Evolutionary conservation across 2,329 filamentous ascomycete genomes (phyloP).

Genomic region (Pezicula rhizophila): DNA sequence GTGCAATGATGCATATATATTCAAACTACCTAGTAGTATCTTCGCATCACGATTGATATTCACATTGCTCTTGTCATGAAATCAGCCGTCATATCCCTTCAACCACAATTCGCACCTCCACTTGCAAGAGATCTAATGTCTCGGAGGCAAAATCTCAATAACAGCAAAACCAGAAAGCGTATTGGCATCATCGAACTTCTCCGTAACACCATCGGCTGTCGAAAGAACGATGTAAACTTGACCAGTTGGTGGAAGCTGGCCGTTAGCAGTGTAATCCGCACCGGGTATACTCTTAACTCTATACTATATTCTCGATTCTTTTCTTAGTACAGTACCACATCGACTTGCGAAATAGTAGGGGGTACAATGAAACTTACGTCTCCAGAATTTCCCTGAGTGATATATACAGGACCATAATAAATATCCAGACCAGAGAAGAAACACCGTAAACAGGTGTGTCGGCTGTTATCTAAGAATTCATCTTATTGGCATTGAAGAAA

Average conservation of each 20-base stretch:
- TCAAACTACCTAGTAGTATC: no score
- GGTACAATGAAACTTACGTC: slow-evolving; percentile 6
- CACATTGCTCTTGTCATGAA: no score
- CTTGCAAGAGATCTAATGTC: no score
- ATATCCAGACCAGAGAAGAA: slow-evolving; percentile 22
- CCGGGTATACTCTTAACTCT: neutral
- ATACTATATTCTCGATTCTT: neutral
- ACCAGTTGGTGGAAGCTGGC: slow-evolving; percentile 20
- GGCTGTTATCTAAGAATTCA: slow-evolving; percentile 5
- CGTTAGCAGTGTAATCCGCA: neutral
- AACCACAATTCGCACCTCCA: no score
- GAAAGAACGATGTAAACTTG: slow-evolving; percentile 36
- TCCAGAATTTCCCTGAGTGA: slow-evolving; percentile 12
- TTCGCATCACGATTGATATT: no score
- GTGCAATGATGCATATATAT: no score
- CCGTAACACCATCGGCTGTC: slow-evolving; percentile 27
- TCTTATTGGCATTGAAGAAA: slow-evolving; percentile 13
- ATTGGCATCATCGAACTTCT: slow-evolving; percentile 30
- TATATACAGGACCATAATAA: slow-evolving; percentile 16
- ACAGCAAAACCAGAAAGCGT: slow-evolving; percentile 33
- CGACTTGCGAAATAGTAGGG: neutral
- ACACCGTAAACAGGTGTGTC: slow-evolving; percentile 17
- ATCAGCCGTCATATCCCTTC: no score
- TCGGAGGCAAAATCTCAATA: slow-evolving; percentile 23
- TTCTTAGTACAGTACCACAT: no score